Evolutionary conservation across 2,329 filamentous ascomycete species (phyloP), one percentile per base, ranked within the genome.

Genomic region (Cephalotrichum gorgonifer): DNA sequence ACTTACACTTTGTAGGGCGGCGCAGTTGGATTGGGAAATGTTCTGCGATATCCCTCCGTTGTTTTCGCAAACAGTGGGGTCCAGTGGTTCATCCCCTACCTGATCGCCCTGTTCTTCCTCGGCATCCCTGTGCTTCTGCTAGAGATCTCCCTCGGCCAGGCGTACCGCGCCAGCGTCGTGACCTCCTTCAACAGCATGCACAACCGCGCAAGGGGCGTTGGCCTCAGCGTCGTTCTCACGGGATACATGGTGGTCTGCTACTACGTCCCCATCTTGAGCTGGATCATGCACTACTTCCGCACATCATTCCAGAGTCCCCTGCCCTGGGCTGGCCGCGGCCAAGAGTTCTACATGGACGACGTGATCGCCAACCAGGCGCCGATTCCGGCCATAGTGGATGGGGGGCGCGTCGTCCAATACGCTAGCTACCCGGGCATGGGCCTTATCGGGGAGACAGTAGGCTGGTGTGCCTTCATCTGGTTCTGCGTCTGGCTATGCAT

Each of bases 81-180:
- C 0, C 75, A 78, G 51, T 78, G 72, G 71, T 78, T 77, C 55
- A 71, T 78, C 17, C 75, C 74, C 0, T 78, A 78, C 50, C 52
- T 75, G 11, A 59, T 77, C 7, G 71, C 74, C 0, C 64, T 78
- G 3, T 68, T 73, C 48, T 57, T 73, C 11, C 64, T 79, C 35
- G 75, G 74, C 12, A 76, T 78, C 17, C 75, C 75, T 0, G 66
- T 71, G 0, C 64, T 78, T 9, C 66, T 75, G 5, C 67, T 78
- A 23, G 73, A 79, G 52, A 74, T 78, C 45, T 83, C 82, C 31
- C 85, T 86, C 30, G 86, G 86, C 44, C 85, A 77, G 51, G 73
- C 73, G 1, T 76, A 77, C 53, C 72, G 74, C 3, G 72, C 71
- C 25, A 73, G 74, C 12, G 68, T 65, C 1, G 69, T 75, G 15